Base-by-base conservation (phyloP, 2,329 filamentous ascomycete genomes). In the Trichoderma polysporum region DNA sequence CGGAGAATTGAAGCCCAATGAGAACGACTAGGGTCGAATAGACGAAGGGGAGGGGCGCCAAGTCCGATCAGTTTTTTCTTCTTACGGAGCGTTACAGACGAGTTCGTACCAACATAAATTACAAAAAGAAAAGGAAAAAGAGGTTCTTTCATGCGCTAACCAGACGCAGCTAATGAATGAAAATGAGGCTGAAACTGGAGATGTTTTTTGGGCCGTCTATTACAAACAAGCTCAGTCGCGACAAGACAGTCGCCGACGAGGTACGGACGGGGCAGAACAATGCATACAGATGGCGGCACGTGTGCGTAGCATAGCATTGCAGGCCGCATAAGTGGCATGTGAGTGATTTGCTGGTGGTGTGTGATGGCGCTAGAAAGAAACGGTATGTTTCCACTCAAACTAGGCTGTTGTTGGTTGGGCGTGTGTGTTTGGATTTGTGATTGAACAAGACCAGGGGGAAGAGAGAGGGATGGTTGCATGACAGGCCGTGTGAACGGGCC, bases 221-320 rank as follows among this genome's bases (percentile, higher is more conserved):
- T 37, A 15, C 12, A 9, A 45, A 22, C 57, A 47, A 49, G 45
- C 22, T 47, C 47, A 10, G 41, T 31, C 57, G 10, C 29, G 31
- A 45, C 10, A 19, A 29, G 27, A 29, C 19, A n/a, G 31, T n/a
- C 22, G 15, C 25, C 37, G 33, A 58, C 25, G 61, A 65, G 41
- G 45, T 31, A 50, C 15, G n/a, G n/a, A 45, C 39, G 17, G 41
- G 53, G 53, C 15, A 50, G 19, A n/a, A 58, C 27, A 19, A 33
- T 63, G 63, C 50, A 66, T 39, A 62, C 45, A 61, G 15, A 61
- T 50, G 63, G 57, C 67, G 63, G 68, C 69, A 70, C 69, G 69
- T 71, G 68, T 71, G 67, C 65, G 62, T 68, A 59, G 69, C 68
- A 69, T 69, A 22, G 67, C 67, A 67, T 69, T 56, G 63, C 66